These are phyloP conservation scores for Pseudogymnoascus sp. DNA, from an alignment of 2,329 filamentous ascomycete genomes.

Conservation along the genomic window DNA sequence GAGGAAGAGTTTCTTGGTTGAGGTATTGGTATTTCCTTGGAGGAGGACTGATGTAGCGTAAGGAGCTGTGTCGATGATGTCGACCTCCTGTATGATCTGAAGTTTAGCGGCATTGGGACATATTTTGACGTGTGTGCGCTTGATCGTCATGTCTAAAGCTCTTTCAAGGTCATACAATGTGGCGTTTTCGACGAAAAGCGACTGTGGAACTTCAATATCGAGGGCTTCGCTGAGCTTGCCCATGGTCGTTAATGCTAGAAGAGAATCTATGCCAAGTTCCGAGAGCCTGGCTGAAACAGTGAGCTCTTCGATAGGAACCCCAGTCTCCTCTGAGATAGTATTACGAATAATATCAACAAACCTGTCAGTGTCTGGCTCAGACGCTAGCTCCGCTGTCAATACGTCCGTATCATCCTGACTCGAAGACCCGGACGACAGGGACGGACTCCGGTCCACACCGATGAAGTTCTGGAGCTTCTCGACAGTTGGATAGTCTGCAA, in stretches of 20 bases:
- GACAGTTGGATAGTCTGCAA: constrained; percentile 25
- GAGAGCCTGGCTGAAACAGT: constrained; percentile 2
- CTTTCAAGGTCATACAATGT: background rate
- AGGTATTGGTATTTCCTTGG: constrained; percentile 24
- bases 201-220: constrained; percentile 9
- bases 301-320: background rate
- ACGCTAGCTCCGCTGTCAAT: background rate
- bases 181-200: constrained; percentile 1
- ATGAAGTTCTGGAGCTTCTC: background rate
- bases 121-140: background rate
- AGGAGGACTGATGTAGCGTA: constrained; percentile 26
- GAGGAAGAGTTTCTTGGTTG: constrained; percentile 28
- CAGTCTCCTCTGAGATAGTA: constrained; percentile 9
- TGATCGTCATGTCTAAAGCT: background rate
- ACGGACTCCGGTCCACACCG: background rate
- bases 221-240: background rate
- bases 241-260: constrained; percentile 3
- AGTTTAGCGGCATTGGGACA: background rate
- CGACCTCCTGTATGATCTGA: background rate
- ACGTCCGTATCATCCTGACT: background rate
- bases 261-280: constrained; percentile 10
- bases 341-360: background rate
- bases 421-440: background rate
- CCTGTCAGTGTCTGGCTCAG: background rate
- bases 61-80: background rate